Evolutionary conservation across 2,329 filamentous ascomycete species (phyloP).

Genomic region (Fusarium nanum): DNA sequence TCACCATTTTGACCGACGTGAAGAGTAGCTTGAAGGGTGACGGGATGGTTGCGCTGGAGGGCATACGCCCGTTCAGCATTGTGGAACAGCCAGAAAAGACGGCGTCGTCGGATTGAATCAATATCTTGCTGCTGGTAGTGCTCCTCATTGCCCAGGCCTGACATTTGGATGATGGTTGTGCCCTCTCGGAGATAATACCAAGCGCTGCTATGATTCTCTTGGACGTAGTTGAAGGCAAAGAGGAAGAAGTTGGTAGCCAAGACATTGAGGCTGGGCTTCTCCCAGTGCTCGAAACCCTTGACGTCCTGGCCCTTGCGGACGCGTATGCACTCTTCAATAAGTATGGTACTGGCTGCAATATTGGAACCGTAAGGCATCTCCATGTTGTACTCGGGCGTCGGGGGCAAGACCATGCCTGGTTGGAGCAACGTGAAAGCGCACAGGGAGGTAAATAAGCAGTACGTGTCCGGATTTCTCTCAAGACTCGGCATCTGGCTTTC

Average conservation of each 20-base stretch:
- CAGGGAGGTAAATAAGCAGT: slow-evolving; percentile 73
- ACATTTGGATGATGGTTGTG: slow-evolving; percentile 73
- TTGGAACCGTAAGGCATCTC: slow-evolving; percentile 67
- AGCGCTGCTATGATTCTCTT: slow-evolving; percentile 79
- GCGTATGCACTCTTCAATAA: slow-evolving; percentile 75
- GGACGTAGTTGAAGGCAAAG: slow-evolving; percentile 76
- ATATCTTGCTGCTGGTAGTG: slow-evolving; percentile 66
- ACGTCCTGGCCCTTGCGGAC: slow-evolving; percentile 62
- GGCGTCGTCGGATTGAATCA: slow-evolving; percentile 72
- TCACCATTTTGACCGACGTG: slow-evolving; percentile 71
- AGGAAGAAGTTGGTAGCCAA: slow-evolving; percentile 83
- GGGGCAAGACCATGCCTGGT: slow-evolving; percentile 72
- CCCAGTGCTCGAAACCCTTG: slow-evolving; percentile 67
- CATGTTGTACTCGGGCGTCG: slow-evolving; percentile 66
- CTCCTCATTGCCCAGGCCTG: slow-evolving; percentile 71
- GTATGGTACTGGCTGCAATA: slow-evolving; percentile 71
- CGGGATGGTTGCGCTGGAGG: slow-evolving; percentile 74
- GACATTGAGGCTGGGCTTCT: slow-evolving; percentile 66
- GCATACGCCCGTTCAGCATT: slow-evolving; percentile 79
- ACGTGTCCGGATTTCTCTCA: slow-evolving; percentile 71
- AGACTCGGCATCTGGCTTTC: slow-evolving; percentile 70
- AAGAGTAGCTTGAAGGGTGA: slow-evolving; percentile 77
- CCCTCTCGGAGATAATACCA: slow-evolving; percentile 85
- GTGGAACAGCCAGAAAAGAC: slow-evolving; percentile 79
- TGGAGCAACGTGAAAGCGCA: slow-evolving; percentile 77